Percentiles rank a stretch among this genome's conserved stretches.
Conservation (phyloP, 306 rosid genomes). For the Dryas alaskensis region DNA sequence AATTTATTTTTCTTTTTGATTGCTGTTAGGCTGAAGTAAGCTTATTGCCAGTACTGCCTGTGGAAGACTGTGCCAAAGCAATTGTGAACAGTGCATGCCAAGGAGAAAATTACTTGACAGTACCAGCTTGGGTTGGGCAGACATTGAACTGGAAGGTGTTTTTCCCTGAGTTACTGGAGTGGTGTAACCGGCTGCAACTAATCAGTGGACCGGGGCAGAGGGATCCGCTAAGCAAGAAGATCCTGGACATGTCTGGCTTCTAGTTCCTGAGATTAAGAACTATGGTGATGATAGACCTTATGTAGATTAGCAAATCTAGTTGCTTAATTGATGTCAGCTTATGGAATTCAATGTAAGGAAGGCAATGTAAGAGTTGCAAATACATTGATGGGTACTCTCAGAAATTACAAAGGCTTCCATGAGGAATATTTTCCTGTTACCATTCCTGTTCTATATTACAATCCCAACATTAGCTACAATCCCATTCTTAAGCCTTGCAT, state of each 20-base stretch:
- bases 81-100: conserved; percentile 48
- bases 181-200: conserved; percentile 28
- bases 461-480: too few species aligned
- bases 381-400: too few species aligned
- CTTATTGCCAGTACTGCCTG: conserved; percentile 42
- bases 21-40: conserved; percentile 35
- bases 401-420: too few species aligned
- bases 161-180: conserved; percentile 47
- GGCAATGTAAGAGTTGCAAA: too few species aligned
- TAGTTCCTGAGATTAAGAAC: conserved; percentile 26
- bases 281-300: neutral
- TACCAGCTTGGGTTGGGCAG: conserved; percentile 46
- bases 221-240: conserved; percentile 50
- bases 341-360: too few species aligned
- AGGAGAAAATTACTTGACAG: conserved; percentile 51
- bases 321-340: neutral
- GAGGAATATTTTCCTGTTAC: too few species aligned
- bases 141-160: conserved; percentile 40
- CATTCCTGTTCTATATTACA: too few species aligned
- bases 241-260: conserved; percentile 36
- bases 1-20: neutral
- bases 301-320: neutral
- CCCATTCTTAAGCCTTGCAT: too few species aligned
- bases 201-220: conserved; percentile 27
- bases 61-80: conserved; percentile 41